Percentiles rank a stretch among this genome's conserved stretches.
Evolutionary conservation across 2,329 filamentous ascomycete species (phyloP).

Genomic region (Pseudocercospora musae): DNA sequence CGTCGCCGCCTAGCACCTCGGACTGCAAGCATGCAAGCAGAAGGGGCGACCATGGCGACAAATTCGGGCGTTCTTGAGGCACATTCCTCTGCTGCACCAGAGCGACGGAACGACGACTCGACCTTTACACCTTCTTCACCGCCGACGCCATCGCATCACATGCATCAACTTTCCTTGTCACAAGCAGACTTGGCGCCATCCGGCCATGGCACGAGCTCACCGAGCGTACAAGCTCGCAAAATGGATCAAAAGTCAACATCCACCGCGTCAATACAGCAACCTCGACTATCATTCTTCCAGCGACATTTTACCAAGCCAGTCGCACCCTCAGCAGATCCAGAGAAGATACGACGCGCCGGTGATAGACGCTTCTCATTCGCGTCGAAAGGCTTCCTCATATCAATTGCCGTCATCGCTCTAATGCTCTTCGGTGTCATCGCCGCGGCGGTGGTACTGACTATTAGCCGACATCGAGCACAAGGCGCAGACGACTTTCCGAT

Average conservation of each 20-base stretch:
- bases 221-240: not conserved
- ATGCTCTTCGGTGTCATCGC: slow-evolving; percentile 26
- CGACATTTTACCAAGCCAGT: slow-evolving; percentile 25
- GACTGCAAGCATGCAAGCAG: not conserved
- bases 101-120: not conserved
- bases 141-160: not conserved
- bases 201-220: not conserved
- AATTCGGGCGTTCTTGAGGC: not conserved
- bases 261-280: not conserved
- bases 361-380: slow-evolving; percentile 28
- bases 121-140: not conserved
- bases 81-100: slow-evolving; percentile 3
- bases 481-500: not conserved
- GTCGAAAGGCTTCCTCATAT: slow-evolving; percentile 25
- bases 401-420: slow-evolving; percentile 15
- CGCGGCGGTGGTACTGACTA: slow-evolving; percentile 23
- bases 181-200: not conserved
- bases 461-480: not conserved
- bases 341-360: slow-evolving; percentile 12
- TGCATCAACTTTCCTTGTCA: slow-evolving; percentile 2
- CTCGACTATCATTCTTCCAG: slow-evolving; percentile 25
- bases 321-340: slow-evolving; percentile 8
- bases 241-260: not conserved
- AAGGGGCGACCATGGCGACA: not conserved
- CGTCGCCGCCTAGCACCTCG: not conserved